A percentile compares a stretch with the other conserved stretches of the same genome.
phyloP scores from a whole-genome alignment of 2,329 filamentous ascomycete genomes.

The Sporothrix sp. region DNA sequence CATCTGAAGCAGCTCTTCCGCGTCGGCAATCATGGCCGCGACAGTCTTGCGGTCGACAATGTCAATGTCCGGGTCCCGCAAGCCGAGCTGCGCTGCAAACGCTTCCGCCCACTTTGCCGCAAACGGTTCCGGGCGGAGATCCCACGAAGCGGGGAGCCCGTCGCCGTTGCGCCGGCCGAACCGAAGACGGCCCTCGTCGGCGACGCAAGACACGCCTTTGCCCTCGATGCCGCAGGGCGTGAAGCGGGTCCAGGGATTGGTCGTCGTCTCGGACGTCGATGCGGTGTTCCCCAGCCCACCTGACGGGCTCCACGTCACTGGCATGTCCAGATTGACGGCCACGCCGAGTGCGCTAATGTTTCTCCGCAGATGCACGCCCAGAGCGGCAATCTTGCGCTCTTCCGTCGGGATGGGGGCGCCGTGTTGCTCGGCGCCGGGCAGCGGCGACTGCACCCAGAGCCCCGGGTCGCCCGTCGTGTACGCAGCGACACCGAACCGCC shows the following conservation, averaged over 20 bases:
- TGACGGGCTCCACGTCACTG: conserved; percentile 28
- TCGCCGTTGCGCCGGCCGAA: conserved; percentile 6
- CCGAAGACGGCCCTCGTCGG: conserved; percentile 32
- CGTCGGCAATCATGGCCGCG: conserved; percentile 5
- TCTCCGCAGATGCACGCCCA: conserved; percentile 83
- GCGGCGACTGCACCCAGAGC: conserved; percentile 55
- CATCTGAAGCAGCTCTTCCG: neutral
- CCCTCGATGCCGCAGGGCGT: conserved; percentile 83
- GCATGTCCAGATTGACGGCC: conserved; percentile 65
- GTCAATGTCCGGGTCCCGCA: conserved; percentile 11
- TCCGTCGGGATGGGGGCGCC: conserved; percentile 7
- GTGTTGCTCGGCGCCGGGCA: neutral
- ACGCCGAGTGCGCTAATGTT: conserved; percentile 79
- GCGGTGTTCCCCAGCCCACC: no score
- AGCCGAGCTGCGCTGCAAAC: conserved; percentile 12
- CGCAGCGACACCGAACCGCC: conserved; percentile 48
- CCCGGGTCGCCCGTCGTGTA: conserved; percentile 68
- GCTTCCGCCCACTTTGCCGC: conserved; percentile 14
- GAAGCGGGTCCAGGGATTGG: conserved; percentile 58
- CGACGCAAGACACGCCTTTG: conserved; percentile 67
- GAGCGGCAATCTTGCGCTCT: conserved; percentile 70
- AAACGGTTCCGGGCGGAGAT: conserved; percentile 12
- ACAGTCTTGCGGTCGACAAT: conserved; percentile 7
- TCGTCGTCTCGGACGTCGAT: conserved; percentile 31
- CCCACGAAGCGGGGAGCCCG: conserved; percentile 13